Base-by-base conservation (phyloP, 2,329 filamentous ascomycete genomes). In the Gyromitra esculenta region DNA sequence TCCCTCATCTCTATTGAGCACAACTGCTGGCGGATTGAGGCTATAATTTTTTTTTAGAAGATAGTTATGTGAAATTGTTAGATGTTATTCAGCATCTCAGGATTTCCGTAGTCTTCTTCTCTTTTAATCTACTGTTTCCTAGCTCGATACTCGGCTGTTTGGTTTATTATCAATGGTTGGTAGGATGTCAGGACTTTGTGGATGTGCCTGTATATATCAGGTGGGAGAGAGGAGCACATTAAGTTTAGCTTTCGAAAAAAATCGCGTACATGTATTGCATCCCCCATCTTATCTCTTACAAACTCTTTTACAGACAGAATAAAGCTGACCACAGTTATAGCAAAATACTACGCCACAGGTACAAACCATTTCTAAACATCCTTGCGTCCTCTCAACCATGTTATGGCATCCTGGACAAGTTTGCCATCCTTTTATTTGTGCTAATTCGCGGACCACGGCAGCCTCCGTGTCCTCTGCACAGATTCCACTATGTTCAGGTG, bases 281-380 rank as follows among this genome's bases (percentile, higher is more conserved):
- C 50, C 15, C 41, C 41, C 21, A 25, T 6, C 21, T 56, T 45
- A 65, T 67, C 63, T 73, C 8, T 39, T 59, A 13, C 63, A 73
- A 45, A 25, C 50, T 3, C 39, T 52, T 39, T 43, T 5, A 15
- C 70, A 73, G 11, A 39, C 7, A 41, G 21, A 18, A 66, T 21
- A 65, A 7, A 7, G 35, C 11, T 50, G n/a, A n/a, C 65, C 72
- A 77, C 81, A 82, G 18, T 72, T 79, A 74, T 81, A 82, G 67
- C 81, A 82, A 79, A 81, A 82, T 25, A 81, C 75, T 15, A 72
- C 62, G 18, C 77, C 54, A 77, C 81, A 82, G 21, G 70, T 75
- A 78, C 81, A 82, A 9, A 78, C 82, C 79, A 82, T 82, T 65
- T 82, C 81, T 7, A 82, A 67, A 77, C 81, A 82, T 0, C 81